These are phyloP conservation scores for Chloromonas sp. DNA, from an alignment of 163 green algal species.

Conservation along the genomic window DNA sequence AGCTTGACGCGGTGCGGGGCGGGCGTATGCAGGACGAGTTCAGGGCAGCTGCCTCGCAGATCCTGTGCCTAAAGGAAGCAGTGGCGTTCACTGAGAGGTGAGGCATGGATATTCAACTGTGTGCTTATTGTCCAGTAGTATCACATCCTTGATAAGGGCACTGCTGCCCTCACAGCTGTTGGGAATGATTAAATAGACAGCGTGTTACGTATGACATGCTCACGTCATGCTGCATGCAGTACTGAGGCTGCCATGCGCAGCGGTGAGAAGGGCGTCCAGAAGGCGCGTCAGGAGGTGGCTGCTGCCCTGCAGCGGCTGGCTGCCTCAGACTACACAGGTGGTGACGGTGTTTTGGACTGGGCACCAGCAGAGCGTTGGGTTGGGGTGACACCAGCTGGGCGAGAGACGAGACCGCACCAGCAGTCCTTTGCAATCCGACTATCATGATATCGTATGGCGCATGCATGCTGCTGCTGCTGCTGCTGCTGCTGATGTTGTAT, in stretches of 20 bases:
- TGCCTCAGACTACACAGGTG: constrained; percentile 36
- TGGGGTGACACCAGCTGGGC: too few relatives aligned
- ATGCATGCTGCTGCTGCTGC: too few relatives aligned
- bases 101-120: not conserved
- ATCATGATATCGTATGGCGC: too few relatives aligned
- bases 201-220: not conserved
- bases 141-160: too few relatives aligned
- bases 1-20: constrained; percentile 24
- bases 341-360: too few relatives aligned
- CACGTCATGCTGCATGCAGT: constrained; percentile 10
- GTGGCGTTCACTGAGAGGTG: constrained; percentile 60
- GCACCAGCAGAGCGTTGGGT: too few relatives aligned
- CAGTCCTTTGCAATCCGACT: too few relatives aligned
- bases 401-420: too few relatives aligned
- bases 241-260: constrained; percentile 4
- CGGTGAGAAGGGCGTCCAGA: constrained; percentile 4
- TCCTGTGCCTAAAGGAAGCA: constrained; percentile 61
- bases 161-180: too few relatives aligned
- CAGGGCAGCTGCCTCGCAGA: constrained; percentile 39
- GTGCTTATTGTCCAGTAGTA: too few relatives aligned
- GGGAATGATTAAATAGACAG: not conserved
- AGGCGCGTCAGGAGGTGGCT: constrained; percentile 12
- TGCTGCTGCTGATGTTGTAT: too few relatives aligned
- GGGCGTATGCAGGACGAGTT: constrained; percentile 38
- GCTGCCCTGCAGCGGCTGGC: constrained; percentile 53